Evolutionary conservation across 169 alveolate species (phyloP).

Genomic region (Eimeria mitis): DNA sequence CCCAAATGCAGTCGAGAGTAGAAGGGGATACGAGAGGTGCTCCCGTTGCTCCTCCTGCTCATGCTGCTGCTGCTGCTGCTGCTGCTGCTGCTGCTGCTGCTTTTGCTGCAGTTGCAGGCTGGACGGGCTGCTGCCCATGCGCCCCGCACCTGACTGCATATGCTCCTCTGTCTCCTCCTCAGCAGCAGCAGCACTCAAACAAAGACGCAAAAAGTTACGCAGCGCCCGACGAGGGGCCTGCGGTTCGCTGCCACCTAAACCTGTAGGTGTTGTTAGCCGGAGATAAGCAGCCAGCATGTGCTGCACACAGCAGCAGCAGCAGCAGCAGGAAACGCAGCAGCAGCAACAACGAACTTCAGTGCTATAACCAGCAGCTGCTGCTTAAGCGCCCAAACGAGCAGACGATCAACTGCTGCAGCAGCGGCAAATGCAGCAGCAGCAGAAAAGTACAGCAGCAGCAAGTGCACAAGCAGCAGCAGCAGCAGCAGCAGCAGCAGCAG

Average conservation of each 20-base stretch:
- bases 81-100: neutral
- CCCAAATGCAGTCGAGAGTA: neutral
- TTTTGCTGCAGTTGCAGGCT: neutral
- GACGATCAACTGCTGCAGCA: neutral
- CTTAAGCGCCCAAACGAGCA: neutral
- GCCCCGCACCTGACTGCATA: neutral
- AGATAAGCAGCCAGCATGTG: slow-evolving; percentile 52
- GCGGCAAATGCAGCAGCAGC: neutral
- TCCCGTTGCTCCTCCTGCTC: too few relatives aligned
- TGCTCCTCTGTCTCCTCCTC: slow-evolving; percentile 12
- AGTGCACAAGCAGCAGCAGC: neutral
- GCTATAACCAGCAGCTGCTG: neutral
- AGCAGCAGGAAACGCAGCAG: neutral
- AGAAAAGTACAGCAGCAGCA: neutral
- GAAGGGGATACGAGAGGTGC: neutral
- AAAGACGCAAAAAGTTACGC: slow-evolving; percentile 43
- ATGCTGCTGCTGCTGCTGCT: too few relatives aligned
- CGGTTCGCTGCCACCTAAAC: slow-evolving; percentile 28
- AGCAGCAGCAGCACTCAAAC: slow-evolving; percentile 26
- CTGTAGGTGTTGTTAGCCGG: slow-evolving; percentile 23
- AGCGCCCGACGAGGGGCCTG: slow-evolving; percentile 54
- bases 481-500: neutral
- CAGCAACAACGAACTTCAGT: neutral
- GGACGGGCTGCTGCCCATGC: neutral
- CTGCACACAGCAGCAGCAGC: slow-evolving; percentile 30